Evolutionary conservation across 2,329 filamentous ascomycete genomes (phyloP).

Genomic region (Paecilomyces niveus): DNA sequence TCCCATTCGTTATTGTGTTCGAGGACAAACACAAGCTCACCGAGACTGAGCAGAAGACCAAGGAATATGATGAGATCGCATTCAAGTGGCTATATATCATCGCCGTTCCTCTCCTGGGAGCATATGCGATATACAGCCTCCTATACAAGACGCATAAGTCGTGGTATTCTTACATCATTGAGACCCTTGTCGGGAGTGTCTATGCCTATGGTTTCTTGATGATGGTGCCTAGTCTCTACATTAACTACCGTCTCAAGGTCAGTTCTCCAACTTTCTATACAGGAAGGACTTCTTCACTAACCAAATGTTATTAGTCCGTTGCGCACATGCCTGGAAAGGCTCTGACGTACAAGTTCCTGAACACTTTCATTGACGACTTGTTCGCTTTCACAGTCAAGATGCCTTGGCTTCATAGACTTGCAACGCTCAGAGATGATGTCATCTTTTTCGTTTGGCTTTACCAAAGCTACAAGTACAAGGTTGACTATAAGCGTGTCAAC

Average conservation of each 20-base stretch:
- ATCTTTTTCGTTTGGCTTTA: slow-evolving; percentile 99
- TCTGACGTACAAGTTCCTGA: slow-evolving; percentile 97
- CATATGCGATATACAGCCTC: slow-evolving; percentile 86
- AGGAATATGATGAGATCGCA: slow-evolving; percentile 96
- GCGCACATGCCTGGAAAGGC: slow-evolving; percentile 96
- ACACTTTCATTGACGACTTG: slow-evolving; percentile 97
- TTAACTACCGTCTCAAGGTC: slow-evolving; percentile 95
- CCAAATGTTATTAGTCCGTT: slow-evolving; percentile 46
- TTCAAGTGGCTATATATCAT: slow-evolving; percentile 95
- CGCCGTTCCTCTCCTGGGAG: slow-evolving; percentile 79
- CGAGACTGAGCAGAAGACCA: slow-evolving; percentile 93
- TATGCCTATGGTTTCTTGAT: slow-evolving; percentile 98
- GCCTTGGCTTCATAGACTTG: slow-evolving; percentile 85
- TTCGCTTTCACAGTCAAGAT: slow-evolving; percentile 99
- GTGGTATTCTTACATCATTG: slow-evolving; percentile 95
- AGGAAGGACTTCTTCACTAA: slow-evolving; percentile 8
- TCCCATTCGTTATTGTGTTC: slow-evolving; percentile 77
- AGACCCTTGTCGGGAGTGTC: slow-evolving; percentile 89
- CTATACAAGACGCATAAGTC: slow-evolving; percentile 93
- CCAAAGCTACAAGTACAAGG: slow-evolving; percentile 84
- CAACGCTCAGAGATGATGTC: slow-evolving; percentile 87
- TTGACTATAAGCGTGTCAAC: slow-evolving; percentile 88
- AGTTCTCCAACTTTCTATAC: slow-evolving; percentile 6
- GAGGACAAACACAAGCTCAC: slow-evolving; percentile 96
- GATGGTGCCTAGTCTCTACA: slow-evolving; percentile 97